phyloP scores from a whole-genome alignment of 78 protist species.

The Protostelium mycophagum region DNA sequence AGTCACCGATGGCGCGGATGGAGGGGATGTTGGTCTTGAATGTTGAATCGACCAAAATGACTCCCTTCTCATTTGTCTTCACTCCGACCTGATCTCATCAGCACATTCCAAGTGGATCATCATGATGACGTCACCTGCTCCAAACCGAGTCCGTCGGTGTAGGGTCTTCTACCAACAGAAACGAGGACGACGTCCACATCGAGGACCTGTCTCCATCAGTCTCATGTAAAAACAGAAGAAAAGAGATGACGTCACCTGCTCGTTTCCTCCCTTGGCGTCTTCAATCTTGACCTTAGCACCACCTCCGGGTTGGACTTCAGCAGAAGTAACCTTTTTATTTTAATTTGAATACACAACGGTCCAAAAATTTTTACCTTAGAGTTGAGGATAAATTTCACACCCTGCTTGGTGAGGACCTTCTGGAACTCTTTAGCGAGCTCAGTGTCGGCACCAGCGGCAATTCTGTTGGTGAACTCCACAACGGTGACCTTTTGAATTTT shows the following conservation, averaged over 20 bases:
- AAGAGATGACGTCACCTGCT: not conserved
- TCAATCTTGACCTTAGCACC: conserved; percentile 65
- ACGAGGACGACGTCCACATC: conserved; percentile 89
- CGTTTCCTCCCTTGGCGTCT: conserved; percentile 43
- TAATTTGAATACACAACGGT: no score
- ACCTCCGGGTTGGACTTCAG: conserved; percentile 20
- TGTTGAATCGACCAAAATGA: conserved; percentile 71
- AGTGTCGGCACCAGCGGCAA: conserved; percentile 86
- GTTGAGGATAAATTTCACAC: conserved; percentile 75
- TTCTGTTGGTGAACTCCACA: conserved; percentile 85
- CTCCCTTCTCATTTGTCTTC: conserved; percentile 71
- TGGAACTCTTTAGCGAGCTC: conserved; percentile 73
- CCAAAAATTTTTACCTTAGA: no score
- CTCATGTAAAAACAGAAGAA: not conserved
- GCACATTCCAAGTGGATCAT: not conserved
- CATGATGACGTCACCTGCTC: conserved; percentile 20
- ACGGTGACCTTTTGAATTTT: conserved; percentile 71
- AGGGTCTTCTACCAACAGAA: conserved; percentile 94
- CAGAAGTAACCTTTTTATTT: no score
- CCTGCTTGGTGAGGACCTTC: conserved; percentile 80
- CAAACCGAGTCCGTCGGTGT: conserved; percentile 87
- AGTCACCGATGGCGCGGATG: conserved; percentile 99
- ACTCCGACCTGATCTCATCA: conserved; percentile 61
- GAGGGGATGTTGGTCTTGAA: conserved; percentile 78
- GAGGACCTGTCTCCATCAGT: not conserved